Percentiles rank a stretch among this genome's conserved stretches.
Evolutionary conservation across 495 filamentous ascomycete species (phyloP).

Genomic region (Penicillium nucicola): DNA sequence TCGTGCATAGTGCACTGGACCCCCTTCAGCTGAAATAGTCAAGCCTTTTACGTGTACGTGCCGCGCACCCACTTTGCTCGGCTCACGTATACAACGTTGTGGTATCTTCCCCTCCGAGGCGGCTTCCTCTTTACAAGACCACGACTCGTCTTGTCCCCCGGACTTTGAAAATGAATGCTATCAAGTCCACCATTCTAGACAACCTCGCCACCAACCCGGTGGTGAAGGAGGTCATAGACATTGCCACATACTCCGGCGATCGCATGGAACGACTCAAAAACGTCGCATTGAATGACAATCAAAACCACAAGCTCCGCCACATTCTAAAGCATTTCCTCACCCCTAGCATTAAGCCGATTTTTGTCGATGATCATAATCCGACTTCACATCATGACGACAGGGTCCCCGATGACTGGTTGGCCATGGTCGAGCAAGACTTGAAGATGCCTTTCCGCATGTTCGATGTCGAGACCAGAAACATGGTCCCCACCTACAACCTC

Average conservation of each 20-base stretch:
- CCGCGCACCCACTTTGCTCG: too few species aligned
- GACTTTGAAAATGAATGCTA: neutral
- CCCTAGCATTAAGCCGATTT: neutral
- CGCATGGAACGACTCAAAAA: neutral
- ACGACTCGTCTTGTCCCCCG: too few species aligned
- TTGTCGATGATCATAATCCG: neutral
- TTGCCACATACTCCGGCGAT: neutral
- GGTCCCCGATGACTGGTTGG: constrained; percentile 3
- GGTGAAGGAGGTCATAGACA: neutral
- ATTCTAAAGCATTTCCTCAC: constrained; percentile 4
- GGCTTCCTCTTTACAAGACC: too few species aligned
- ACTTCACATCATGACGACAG: neutral
- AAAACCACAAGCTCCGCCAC: constrained; percentile 3
- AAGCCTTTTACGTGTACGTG: too few species aligned
- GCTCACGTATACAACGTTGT: too few species aligned
- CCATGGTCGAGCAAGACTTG: neutral
- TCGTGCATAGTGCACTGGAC: too few species aligned
- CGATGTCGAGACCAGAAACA: constrained; percentile 39
- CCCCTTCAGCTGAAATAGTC: too few species aligned
- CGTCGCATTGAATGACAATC: neutral
- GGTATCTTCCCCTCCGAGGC: too few species aligned
- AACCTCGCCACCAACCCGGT: neutral
- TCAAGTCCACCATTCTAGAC: constrained; percentile 1
- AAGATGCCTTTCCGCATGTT: constrained; percentile 36
- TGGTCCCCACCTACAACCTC: constrained; percentile 24